Base-by-base conservation (phyloP, 192 early-diverging fungal species). In the Umbelopsis ramanniana region DNA sequence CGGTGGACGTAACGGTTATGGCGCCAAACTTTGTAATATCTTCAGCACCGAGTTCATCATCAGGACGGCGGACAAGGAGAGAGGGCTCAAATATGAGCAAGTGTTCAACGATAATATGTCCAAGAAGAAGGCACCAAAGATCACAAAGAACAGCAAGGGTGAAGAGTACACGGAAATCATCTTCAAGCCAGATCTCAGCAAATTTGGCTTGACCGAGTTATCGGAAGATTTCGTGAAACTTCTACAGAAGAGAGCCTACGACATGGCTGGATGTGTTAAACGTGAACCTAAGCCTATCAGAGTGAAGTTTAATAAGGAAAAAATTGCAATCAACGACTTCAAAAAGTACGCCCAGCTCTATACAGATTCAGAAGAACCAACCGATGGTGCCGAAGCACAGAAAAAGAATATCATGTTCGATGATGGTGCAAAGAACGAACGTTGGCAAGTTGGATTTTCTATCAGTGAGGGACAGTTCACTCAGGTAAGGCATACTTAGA, bases 11-110 rank as follows among this genome's bases (percentile, higher is more conserved):
- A 99, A 99, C 82, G 97, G 97, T 24, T 93, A 91, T 66, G 92
- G 93, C 60, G 93, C 93, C 68, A 98, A 99, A 81, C 89, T 97
- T 40, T 95, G 95, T 84, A 99, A 99, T 77, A 98, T 99, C 47
- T 98, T 97, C 70, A 95, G 93, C 73, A 94, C 85, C 7, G 92
- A 98, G 81, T 98, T 99, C 76, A 91, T 85, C 43, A 92, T 99
- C 7, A 96, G 97, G 82, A 98, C 96, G 0, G 91, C 90, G 1
- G 95, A 98, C 73, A 88, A 88, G 29, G 79, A 74, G 17, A 80
- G 81, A 14, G 86, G 87, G 53, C 80, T 89, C 38, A 93, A 91
- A 76, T 99, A 94, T 77, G 83, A 84, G 70, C 97, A 99, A 76
- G 89, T 88, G 17, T 96, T 95, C 73, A 82, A 71, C 1, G 87